Conservation (phyloP, 2,329 filamentous ascomycete genomes). For the Aspergillus aculeatinus region DNA sequence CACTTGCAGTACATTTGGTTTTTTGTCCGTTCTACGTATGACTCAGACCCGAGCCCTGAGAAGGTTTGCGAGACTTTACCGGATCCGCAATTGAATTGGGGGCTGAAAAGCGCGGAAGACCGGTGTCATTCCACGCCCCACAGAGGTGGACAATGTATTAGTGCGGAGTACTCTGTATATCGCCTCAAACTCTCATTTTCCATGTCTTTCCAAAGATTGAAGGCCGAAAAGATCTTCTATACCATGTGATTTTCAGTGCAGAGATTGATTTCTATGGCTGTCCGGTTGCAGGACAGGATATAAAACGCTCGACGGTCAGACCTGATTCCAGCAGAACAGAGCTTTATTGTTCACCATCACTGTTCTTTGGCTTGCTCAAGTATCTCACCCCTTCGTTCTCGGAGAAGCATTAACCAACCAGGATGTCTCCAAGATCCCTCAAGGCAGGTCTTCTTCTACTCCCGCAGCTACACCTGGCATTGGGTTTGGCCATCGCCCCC, state of each 20-base stretch:
- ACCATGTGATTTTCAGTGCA: not conserved
- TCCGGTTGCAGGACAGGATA: not conserved
- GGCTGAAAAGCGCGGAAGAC: not conserved
- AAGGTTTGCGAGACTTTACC: not conserved
- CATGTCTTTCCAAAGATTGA: not conserved
- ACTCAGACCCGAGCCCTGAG: not conserved
- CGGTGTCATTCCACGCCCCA: not conserved
- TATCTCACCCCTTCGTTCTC: not conserved
- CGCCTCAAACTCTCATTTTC: not conserved
- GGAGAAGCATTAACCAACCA: not conserved
- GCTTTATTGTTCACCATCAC: not conserved
- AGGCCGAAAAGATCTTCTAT: not conserved
- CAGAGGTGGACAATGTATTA: not conserved
- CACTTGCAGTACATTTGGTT: no score
- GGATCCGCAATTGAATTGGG: not conserved
- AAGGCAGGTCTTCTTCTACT: constrained; percentile 2
- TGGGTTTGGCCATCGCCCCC: not conserved
- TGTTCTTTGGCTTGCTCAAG: not conserved
- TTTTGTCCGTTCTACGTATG: no score
- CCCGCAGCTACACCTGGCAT: constrained; percentile 6
- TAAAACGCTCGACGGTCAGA: not conserved
- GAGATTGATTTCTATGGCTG: not conserved
- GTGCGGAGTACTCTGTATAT: not conserved
- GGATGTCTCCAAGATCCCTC: not conserved
- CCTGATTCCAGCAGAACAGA: not conserved